These are phyloP conservation scores for Ploettnerulaceae sp. DNA, from an alignment of 2,329 filamentous ascomycete genomes.

Conservation along the genomic window DNA sequence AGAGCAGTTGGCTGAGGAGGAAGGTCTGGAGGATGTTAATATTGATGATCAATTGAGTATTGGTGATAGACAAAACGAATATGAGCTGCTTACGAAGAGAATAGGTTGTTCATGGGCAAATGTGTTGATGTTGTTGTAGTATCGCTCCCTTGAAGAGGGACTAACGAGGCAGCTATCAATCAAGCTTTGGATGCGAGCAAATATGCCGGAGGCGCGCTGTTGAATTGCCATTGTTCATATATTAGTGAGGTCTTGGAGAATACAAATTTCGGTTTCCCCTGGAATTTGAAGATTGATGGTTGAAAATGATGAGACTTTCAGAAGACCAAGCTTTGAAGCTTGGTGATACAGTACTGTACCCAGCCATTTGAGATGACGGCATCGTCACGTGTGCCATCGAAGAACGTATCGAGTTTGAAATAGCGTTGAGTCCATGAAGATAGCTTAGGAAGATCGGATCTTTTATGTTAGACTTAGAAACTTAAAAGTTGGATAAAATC, in stretches of 20 bases:
- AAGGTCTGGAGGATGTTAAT: slow-evolving; percentile 51
- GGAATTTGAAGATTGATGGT: neutral
- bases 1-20: slow-evolving; percentile 56
- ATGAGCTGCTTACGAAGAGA: slow-evolving; percentile 54
- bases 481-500: too few species aligned
- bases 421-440: too few species aligned
- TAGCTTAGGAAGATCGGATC: too few species aligned
- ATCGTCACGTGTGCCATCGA: too few species aligned
- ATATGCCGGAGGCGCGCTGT: slow-evolving; percentile 19
- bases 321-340: too few species aligned
- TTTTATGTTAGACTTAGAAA: too few species aligned
- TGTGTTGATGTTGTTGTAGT: slow-evolving; percentile 46
- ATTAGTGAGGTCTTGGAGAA: neutral
- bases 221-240: slow-evolving; percentile 20
- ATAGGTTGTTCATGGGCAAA: slow-evolving; percentile 63
- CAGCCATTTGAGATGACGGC: too few species aligned
- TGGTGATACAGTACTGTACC: too few species aligned
- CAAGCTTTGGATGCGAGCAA: slow-evolving; percentile 19
- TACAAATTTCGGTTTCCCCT: neutral
- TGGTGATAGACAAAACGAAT: neutral
- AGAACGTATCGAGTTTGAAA: too few species aligned
- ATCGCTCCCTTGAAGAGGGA: slow-evolving; percentile 54
- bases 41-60: neutral
- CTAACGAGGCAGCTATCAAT: slow-evolving; percentile 50
- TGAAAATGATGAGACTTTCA: neutral